Evolutionary conservation across 1,139 yeast genomes (phyloP).

Genomic region (Zygosaccharomyces sapae): DNA sequence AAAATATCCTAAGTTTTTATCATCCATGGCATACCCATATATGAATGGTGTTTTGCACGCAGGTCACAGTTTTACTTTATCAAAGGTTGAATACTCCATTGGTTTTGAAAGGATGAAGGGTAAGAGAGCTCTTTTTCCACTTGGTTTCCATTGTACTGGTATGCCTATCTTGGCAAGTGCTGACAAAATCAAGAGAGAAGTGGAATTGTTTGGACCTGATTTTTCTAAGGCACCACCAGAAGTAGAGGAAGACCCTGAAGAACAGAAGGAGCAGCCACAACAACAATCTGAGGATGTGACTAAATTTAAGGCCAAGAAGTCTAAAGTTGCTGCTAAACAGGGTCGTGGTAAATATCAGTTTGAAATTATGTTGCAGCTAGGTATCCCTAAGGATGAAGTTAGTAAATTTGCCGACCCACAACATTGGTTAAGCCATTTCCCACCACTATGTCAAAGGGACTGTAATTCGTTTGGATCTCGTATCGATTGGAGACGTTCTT

Average conservation of each 20-base stretch:
- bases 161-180: constrained; percentile 98
- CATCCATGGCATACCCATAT: constrained; percentile 97
- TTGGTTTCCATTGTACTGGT: constrained; percentile 99
- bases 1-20: constrained; percentile 80
- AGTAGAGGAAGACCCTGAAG: constrained; percentile 52
- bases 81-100: constrained; percentile 88
- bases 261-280: constrained; percentile 38
- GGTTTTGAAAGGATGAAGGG: constrained; percentile 97
- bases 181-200: constrained; percentile 88
- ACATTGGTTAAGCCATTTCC: constrained; percentile 89
- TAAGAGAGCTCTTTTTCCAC: constrained; percentile 86
- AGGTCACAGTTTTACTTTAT: constrained; percentile 93
- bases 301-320: constrained; percentile 85
- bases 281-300: constrained; percentile 68
- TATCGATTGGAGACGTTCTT: constrained; percentile 97
- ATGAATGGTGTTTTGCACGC: constrained; percentile 99
- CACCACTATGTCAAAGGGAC: constrained; percentile 79
- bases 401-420: constrained; percentile 82
- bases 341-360: constrained; percentile 93
- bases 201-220: constrained; percentile 83
- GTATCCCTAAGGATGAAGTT: constrained; percentile 78
- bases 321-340: constrained; percentile 88
- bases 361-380: constrained; percentile 93
- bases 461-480: constrained; percentile 85
- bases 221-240: constrained; percentile 62